These are phyloP conservation scores for Barbatosphaeria neglecta DNA, from an alignment of 495 filamentous ascomycete species.

Conservation along the genomic window DNA sequence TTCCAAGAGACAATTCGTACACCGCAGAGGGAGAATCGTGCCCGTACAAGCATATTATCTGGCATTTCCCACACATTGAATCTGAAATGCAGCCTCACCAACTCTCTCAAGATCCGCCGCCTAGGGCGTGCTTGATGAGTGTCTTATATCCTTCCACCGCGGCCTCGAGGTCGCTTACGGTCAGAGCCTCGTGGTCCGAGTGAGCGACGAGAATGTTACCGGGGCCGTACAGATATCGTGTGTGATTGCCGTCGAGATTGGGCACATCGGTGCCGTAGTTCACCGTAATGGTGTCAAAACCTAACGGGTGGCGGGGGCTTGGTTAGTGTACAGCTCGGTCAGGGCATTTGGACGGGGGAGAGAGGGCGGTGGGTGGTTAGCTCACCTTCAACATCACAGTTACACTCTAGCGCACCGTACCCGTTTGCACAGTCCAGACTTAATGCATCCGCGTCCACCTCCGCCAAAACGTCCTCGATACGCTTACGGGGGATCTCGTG, in stretches of 20 bases:
- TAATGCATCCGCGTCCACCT: constrained; percentile 45
- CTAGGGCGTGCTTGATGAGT: constrained; percentile 52
- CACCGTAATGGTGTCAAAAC: constrained; percentile 66
- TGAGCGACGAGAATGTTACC: constrained; percentile 86
- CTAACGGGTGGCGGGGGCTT: no score
- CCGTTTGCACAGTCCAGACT: constrained; percentile 44
- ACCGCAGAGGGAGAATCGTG: background rate
- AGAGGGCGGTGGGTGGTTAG: background rate
- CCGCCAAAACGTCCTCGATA: constrained; percentile 47
- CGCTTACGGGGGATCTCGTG: constrained; percentile 37
- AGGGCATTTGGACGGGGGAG: background rate
- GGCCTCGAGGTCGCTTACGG: constrained; percentile 51
- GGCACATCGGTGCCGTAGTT: constrained; percentile 94
- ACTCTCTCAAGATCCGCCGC: background rate
- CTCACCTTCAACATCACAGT: constrained; percentile 64
- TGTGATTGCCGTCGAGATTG: constrained; percentile 58
- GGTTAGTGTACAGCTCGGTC: no score
- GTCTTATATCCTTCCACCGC: constrained; percentile 63
- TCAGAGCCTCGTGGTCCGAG: constrained; percentile 70
- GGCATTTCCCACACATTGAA: no score
- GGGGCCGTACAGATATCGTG: constrained; percentile 79
- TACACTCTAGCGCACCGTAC: constrained; percentile 66
- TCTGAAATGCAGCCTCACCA: background rate
- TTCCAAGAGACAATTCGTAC: background rate
- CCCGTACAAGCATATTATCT: background rate